A percentile compares a stretch with the other conserved stretches of the same genome.
phyloP scores from a whole-genome alignment of 768 basidiomycete genomes.

The Russula sp. region DNA sequence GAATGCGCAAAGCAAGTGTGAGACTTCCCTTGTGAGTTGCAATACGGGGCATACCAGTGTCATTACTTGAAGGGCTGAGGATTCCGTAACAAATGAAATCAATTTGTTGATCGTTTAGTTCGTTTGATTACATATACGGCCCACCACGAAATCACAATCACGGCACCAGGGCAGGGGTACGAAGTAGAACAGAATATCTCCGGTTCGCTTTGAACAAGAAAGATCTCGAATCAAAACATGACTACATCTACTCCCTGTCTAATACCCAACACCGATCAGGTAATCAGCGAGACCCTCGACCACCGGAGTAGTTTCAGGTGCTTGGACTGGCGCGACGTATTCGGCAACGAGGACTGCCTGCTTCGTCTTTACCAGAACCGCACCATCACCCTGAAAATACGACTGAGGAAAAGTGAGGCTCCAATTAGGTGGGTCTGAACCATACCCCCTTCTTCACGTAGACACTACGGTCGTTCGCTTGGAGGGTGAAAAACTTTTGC shows the following conservation, averaged over 20 bases:
- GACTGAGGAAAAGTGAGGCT: background rate
- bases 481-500: conserved; percentile 68
- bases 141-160: background rate
- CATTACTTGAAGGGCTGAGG: background rate
- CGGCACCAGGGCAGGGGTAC: background rate
- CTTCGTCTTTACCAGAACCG: conserved; percentile 66
- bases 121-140: background rate
- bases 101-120: background rate
- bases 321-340: conserved; percentile 60
- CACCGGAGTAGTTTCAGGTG: conserved; percentile 53
- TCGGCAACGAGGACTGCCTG: conserved; percentile 80
- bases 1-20: conserved; percentile 12
- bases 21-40: background rate
- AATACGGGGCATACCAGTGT: background rate
- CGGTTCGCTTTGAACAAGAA: background rate
- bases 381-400: conserved; percentile 58
- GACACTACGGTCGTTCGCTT: conserved; percentile 43
- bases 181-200: background rate
- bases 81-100: background rate
- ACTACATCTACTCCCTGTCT: conserved; percentile 21
- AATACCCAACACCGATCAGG: conserved; percentile 53
- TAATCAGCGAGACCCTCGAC: conserved; percentile 75
- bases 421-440: conserved; percentile 6
- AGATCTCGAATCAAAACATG: conserved; percentile 8
- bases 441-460: conserved; percentile 76